Conservation (phyloP, 495 filamentous ascomycete genomes). For the Penicillium diatomitis region DNA sequence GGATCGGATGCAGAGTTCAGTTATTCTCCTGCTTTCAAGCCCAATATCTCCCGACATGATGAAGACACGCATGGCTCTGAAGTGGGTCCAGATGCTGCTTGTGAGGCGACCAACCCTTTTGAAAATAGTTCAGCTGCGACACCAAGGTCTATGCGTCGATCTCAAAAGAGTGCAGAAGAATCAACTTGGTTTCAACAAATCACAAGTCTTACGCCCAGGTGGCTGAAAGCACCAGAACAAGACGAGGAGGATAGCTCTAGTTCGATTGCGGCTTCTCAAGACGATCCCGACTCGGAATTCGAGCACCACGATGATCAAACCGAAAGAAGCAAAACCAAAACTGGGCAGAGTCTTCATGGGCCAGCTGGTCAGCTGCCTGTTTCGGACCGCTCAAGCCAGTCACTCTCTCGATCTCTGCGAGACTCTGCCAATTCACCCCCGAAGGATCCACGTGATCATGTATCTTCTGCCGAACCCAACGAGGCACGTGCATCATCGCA, state of each 20-base stretch:
- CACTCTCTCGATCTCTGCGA: conserved; percentile 2
- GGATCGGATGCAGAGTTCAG: conserved; percentile 12
- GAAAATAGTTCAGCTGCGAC: conserved; percentile 15
- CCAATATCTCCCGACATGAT: not conserved
- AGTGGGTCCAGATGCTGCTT: conserved; percentile 9
- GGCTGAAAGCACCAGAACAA: conserved; percentile 28
- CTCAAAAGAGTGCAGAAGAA: conserved; percentile 12
- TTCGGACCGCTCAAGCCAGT: conserved; percentile 7
- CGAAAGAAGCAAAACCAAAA: conserved; percentile 4
- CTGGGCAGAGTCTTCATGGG: conserved; percentile 8
- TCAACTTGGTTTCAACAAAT: conserved; percentile 34
- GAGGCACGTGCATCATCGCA: not conserved
- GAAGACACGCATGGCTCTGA: conserved; percentile 10
- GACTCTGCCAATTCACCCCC: conserved; percentile 3
- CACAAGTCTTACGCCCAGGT: conserved; percentile 32
- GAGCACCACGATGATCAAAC: conserved; percentile 16
- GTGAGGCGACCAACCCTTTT: conserved; percentile 8
- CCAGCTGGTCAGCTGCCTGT: conserved; percentile 6
- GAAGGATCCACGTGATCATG: not conserved
- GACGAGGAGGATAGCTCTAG: conserved; percentile 11
- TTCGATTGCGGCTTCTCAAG: conserved; percentile 10
- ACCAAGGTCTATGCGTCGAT: conserved; percentile 14
- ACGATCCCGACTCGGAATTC: conserved; percentile 5
- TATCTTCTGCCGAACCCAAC: not conserved
- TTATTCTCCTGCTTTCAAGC: conserved; percentile 2